phyloP scores from a whole-genome alignment of 371 early-diverging fungal species.

The Rhizopus microsporus region DNA sequence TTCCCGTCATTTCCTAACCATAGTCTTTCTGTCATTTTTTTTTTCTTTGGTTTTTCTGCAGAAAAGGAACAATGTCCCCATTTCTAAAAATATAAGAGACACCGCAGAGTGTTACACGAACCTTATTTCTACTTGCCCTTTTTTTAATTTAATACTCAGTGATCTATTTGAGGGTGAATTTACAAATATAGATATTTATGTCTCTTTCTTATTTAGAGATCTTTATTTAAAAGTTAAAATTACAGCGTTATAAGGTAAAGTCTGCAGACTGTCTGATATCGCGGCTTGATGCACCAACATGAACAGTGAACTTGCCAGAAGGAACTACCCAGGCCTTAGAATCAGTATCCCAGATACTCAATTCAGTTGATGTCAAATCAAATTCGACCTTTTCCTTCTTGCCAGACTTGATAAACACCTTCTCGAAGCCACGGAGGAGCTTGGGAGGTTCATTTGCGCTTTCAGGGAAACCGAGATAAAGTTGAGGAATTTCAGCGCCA shows the following conservation, averaged over 20 bases:
- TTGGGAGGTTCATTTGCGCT: conserved; percentile 48
- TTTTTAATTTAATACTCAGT: too few species aligned
- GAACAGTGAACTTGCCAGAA: conserved; percentile 40
- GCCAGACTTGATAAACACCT: conserved; percentile 36
- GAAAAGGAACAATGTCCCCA: too few species aligned
- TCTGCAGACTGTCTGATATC: conserved; percentile 38
- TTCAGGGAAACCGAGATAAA: conserved; percentile 53
- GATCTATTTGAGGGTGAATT: too few species aligned
- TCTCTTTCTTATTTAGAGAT: too few species aligned
- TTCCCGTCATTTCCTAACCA: conserved; percentile 46
- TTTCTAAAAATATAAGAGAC: too few species aligned
- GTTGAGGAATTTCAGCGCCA: conserved; percentile 59
- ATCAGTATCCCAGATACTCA: conserved; percentile 46
- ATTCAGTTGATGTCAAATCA: conserved; percentile 29
- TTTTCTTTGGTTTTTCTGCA: background rate
- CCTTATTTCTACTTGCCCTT: too few species aligned
- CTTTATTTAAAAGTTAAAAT: background rate
- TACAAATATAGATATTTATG: too few species aligned
- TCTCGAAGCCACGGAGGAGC: conserved; percentile 54
- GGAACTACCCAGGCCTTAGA: conserved; percentile 37
- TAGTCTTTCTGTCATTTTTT: conserved; percentile 13
- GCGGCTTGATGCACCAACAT: conserved; percentile 49
- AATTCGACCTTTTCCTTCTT: conserved; percentile 30
- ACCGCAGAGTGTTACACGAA: too few species aligned
- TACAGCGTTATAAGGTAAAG: conserved; percentile 11